Evolutionary conservation across 2,329 filamentous ascomycete species (phyloP).

Genomic region (Fusarium keratoplasticum): DNA sequence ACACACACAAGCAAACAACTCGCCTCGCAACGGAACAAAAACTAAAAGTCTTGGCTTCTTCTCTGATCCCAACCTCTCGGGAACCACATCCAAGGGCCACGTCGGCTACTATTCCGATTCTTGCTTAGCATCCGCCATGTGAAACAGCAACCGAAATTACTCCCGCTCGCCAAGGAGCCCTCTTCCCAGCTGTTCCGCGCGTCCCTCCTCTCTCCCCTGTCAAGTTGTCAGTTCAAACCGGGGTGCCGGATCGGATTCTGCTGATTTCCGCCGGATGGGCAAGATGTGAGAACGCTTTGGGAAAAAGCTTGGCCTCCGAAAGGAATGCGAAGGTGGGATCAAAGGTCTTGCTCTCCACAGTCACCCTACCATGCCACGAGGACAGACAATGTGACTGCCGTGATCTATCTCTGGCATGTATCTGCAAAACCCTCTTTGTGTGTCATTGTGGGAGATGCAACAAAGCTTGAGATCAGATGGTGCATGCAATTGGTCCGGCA

Average conservation of each 20-base stretch:
- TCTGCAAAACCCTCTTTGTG: conserved; percentile 3
- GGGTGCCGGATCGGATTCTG: conserved; percentile 26
- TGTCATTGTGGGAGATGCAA: conserved; percentile 1
- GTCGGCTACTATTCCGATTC: conserved; percentile 41
- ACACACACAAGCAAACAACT: neutral
- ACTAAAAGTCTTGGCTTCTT: conserved; percentile 29
- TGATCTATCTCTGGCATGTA: conserved; percentile 8
- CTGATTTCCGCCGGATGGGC: conserved; percentile 18
- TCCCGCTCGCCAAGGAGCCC: conserved; percentile 44
- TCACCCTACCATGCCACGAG: neutral
- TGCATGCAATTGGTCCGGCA: conserved; percentile 12
- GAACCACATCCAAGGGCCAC: conserved; percentile 35
- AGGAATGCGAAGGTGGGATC: conserved; percentile 12
- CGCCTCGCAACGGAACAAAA: neutral
- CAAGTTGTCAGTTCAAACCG: conserved; percentile 11
- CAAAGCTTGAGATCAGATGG: conserved; percentile 14
- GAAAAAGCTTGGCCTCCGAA: conserved; percentile 30
- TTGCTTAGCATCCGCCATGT: conserved; percentile 36
- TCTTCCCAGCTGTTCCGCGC: conserved; percentile 21
- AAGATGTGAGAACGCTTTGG: conserved; percentile 28
- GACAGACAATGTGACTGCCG: conserved; percentile 5
- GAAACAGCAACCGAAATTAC: conserved; percentile 52
- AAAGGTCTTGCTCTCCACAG: conserved; percentile 23
- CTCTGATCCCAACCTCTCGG: conserved; percentile 31
- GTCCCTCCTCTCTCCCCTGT: conserved; percentile 25